These are phyloP conservation scores for Cokeromyces recurvatus DNA, from an alignment of 371 early-diverging fungal species.

Conservation along the genomic window DNA sequence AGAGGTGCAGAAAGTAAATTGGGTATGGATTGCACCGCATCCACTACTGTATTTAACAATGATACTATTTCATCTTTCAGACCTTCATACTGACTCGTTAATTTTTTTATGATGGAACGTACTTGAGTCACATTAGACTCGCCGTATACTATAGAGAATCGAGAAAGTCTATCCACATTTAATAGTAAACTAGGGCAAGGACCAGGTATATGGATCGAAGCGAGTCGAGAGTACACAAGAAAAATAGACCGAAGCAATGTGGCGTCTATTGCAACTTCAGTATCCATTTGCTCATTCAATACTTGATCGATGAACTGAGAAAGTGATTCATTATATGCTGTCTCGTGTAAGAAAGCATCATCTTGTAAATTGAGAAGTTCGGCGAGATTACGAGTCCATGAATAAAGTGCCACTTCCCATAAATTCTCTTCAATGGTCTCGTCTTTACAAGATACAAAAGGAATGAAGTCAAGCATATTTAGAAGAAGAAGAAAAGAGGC, in stretches of 20 bases:
- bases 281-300: conserved; percentile 12
- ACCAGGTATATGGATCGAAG: too few relatives aligned
- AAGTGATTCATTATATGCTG: conserved; percentile 10
- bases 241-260: conserved; percentile 11
- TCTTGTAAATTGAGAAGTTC: conserved; percentile 15
- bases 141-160: conserved; percentile 36
- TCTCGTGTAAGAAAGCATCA: conserved; percentile 4
- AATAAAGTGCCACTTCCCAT: conserved; percentile 16
- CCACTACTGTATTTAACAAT: conserved; percentile 22
- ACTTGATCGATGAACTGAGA: conserved; percentile 13
- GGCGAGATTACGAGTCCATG: conserved; percentile 17
- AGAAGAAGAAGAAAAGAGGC: not conserved
- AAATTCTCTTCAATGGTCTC: conserved; percentile 2
- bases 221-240: conserved; percentile 11
- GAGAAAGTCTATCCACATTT: not conserved
- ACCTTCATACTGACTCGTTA: conserved; percentile 16
- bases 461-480: conserved; percentile 20
- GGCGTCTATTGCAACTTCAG: not conserved
- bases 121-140: conserved; percentile 31
- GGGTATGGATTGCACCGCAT: conserved; percentile 30
- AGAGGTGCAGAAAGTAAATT: conserved; percentile 11
- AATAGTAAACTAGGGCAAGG: too few relatives aligned
- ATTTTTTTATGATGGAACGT: conserved; percentile 24
- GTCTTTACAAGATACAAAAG: conserved; percentile 12
- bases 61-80: conserved; percentile 21